Base-by-base conservation (phyloP, 257 asterid species). In the Prunella vulgaris region DNA sequence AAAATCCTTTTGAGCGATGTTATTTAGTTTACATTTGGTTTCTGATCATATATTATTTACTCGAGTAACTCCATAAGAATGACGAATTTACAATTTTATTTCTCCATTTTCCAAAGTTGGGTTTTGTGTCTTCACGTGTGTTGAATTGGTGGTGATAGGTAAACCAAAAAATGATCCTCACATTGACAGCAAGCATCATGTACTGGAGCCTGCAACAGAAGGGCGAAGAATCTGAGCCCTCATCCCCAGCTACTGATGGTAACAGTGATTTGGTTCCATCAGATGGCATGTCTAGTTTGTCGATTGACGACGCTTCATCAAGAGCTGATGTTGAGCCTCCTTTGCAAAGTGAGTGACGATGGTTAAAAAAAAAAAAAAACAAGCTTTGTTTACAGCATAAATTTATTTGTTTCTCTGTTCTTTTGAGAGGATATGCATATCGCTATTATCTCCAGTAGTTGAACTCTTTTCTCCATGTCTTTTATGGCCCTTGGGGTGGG, bases 151-250 rank as follows among this genome's bases (percentile, higher is more conserved):
- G 32, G 32, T 53, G 14, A 53, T 10, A 85, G 91, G 88, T 81
- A 57, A 86, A 86, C 70, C 91, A 86, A 53, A 86, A 86, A 78
- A 86, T 86, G 88, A 86, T 86, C 49, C 87, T 86, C 28, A 83
- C 82, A 44, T 38, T 85, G 69, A 85, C 87, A 46, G 88, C 91
- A 75, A 86, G 86, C 27, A 79, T 83, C 0, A 83, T 86, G 88
- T 83, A 83, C 68, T 86, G 91, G 91, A 80, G 74, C 65, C 72
- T 81, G 83, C 75, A 77, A 65, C 81, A 64, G 37, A 56, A 56
- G 62, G 9, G 35, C 5, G 62, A 13, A 22, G 37, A 24, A 24
- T 54, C 62, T 3, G 61, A 20, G 61, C 61, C 61, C 62, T 25
- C 37, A 5, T 13, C 63, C 37, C 63, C 38, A 2, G 38, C 37